phyloP scores from a whole-genome alignment of 1,284 basidiomycete genomes.

The Melampsora larici-populina region DNA sequence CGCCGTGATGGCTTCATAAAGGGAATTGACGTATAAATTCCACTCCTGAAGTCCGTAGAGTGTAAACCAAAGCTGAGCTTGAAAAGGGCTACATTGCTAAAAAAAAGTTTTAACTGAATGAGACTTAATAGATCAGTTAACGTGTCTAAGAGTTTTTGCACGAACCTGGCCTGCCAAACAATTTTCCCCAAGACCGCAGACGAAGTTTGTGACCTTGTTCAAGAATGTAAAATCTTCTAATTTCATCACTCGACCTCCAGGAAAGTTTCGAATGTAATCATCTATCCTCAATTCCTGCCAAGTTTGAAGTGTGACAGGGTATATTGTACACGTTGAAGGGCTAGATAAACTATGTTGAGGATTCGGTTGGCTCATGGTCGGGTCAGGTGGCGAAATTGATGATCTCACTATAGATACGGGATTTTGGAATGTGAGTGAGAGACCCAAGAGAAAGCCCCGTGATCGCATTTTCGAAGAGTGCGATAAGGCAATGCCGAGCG shows the following conservation, averaged over 20 bases:
- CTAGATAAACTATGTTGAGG: neutral
- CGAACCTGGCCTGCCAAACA: conserved; percentile 35
- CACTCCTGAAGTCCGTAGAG: conserved; percentile 33
- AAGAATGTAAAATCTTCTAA: conserved; percentile 27
- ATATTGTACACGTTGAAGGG: conserved; percentile 12
- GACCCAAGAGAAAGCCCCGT: too few species aligned
- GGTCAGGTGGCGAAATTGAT: too few species aligned
- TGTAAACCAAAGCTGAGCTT: conserved; percentile 25
- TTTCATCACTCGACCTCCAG: conserved; percentile 1
- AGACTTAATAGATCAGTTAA: neutral
- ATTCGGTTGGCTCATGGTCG: too few species aligned
- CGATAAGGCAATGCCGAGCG: too few species aligned
- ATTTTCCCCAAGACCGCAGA: conserved; percentile 31
- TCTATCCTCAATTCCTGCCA: conserved; percentile 31
- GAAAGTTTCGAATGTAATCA: conserved; percentile 12
- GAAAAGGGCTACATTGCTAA: conserved; percentile 39
- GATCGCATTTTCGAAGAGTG: too few species aligned
- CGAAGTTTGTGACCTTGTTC: conserved; percentile 18
- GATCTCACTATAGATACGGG: too few species aligned
- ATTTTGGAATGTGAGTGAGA: too few species aligned
- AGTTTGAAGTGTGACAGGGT: conserved; percentile 11
- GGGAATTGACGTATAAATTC: conserved; percentile 38
- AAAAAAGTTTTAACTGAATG: neutral
- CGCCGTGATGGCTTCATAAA: conserved; percentile 16
- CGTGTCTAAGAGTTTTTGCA: neutral